Evolutionary conservation across 768 basidiomycete genomes (phyloP).

Genomic region (Mycena sanguinolenta): DNA sequence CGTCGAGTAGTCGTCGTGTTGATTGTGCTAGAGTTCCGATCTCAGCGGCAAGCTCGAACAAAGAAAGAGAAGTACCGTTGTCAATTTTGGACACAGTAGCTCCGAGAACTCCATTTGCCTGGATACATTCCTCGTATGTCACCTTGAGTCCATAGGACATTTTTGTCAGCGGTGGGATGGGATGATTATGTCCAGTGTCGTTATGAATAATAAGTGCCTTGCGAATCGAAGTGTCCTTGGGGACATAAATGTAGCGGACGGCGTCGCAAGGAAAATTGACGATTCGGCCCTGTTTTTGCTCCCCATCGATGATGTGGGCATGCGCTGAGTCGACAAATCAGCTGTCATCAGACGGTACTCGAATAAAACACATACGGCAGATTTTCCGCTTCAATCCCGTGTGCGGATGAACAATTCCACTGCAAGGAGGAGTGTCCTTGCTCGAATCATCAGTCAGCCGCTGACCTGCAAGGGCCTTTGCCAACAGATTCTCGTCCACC

Average conservation of each 20-base stretch:
- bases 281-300: not conserved
- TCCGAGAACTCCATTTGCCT: constrained; percentile 6
- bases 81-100: constrained; percentile 18
- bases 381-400: not conserved
- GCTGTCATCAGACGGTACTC: not conserved
- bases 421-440: constrained; percentile 20
- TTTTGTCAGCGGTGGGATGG: not conserved
- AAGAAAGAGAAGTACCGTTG: not conserved
- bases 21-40: not conserved
- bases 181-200: constrained; percentile 6
- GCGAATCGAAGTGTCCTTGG: not conserved
- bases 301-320: constrained; percentile 9
- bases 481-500: constrained; percentile 14
- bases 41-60: not conserved
- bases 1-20: not conserved
- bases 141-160: not conserved
- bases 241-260: constrained; percentile 5
- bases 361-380: not conserved
- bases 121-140: not conserved
- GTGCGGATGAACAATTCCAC: constrained; percentile 3
- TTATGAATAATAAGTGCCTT: constrained; percentile 18
- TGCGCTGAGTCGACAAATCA: not conserved
- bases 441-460: constrained; percentile 6
- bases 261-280: constrained; percentile 2
- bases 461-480: not conserved